Percentiles rank a stretch among this genome's conserved stretches.
These are phyloP conservation scores for Microthlaspi erraticum DNA, from an alignment of 345 rosid genomes.

Conservation along the genomic window DNA sequence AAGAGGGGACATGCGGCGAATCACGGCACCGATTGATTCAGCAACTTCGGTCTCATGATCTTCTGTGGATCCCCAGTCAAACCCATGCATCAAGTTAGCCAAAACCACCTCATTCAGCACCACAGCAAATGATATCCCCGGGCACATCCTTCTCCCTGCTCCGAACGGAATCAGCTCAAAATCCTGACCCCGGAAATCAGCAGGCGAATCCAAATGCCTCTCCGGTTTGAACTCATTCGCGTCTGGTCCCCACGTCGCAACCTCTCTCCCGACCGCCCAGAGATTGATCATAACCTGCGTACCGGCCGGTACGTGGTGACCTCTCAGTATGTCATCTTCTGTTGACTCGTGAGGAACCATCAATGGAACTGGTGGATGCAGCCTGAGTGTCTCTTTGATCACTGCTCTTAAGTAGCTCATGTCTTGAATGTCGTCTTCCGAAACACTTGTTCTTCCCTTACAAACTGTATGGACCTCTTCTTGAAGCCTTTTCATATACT, in stretches of 20 bases:
- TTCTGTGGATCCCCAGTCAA: constrained; percentile 42
- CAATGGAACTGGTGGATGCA: constrained; percentile 54
- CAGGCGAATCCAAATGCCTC: constrained; percentile 40
- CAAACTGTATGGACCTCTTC: constrained; percentile 39
- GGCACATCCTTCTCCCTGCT: constrained; percentile 48
- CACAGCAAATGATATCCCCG: constrained; percentile 41
- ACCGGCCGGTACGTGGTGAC: constrained; percentile 37
- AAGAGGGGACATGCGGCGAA: constrained; percentile 40
- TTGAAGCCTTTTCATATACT: constrained; percentile 41
- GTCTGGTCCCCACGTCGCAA: constrained; percentile 40
- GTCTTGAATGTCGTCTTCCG: constrained; percentile 42
- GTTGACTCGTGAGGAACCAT: constrained; percentile 44
- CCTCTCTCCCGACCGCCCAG: constrained; percentile 46
- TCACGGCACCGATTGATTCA: constrained; percentile 34
- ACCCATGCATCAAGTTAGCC: constrained; percentile 42
- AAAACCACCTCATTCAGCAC: constrained; percentile 40
- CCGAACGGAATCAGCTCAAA: constrained; percentile 49
- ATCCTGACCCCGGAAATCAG: constrained; percentile 46
- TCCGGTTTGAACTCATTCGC: constrained; percentile 47
- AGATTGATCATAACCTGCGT: constrained; percentile 48
- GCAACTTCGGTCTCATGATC: constrained; percentile 6
- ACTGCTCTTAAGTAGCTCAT: constrained; percentile 49
- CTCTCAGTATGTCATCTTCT: constrained; percentile 38
- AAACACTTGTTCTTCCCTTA: constrained; percentile 18
- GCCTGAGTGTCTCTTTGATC: constrained; percentile 51